These are phyloP conservation scores for Talaromyces sp. DNA, from an alignment of 2,329 filamentous ascomycete genomes.

Conservation along the genomic window DNA sequence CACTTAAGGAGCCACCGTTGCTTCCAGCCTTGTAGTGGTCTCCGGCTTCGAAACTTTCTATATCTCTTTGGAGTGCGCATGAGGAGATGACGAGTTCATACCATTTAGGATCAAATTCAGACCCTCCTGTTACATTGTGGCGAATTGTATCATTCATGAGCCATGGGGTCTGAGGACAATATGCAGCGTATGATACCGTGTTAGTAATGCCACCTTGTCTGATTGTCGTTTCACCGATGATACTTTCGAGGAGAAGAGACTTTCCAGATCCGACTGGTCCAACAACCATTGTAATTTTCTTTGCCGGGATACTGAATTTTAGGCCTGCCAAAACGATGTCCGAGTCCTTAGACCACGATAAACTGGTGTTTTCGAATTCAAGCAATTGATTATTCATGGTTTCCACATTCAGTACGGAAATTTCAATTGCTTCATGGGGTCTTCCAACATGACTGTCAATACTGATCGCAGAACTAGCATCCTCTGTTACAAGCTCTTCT, in stretches of 20 bases:
- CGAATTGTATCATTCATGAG: slow-evolving; percentile 31
- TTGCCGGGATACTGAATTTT: slow-evolving; percentile 39
- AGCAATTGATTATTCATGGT: slow-evolving; percentile 11
- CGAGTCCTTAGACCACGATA: slow-evolving; percentile 22
- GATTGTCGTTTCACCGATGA: slow-evolving; percentile 43
- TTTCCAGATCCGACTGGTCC: slow-evolving; percentile 54
- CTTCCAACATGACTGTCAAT: background rate
- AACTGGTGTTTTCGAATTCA: slow-evolving; percentile 33
- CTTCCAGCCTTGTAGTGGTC: slow-evolving; percentile 68
- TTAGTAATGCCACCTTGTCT: background rate
- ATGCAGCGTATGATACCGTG: slow-evolving; percentile 25
- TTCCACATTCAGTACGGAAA: background rate
- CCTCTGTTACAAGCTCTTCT: slow-evolving; percentile 7
- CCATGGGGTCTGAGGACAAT: slow-evolving; percentile 37
- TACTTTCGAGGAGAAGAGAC: slow-evolving; percentile 48
- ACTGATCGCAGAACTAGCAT: background rate
- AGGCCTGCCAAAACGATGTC: slow-evolving; percentile 39
- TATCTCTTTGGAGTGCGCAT: slow-evolving; percentile 29
- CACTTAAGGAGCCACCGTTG: slow-evolving; percentile 68
- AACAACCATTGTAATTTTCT: slow-evolving; percentile 48
- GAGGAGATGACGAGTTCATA: slow-evolving; percentile 28
- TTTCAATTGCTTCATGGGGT: slow-evolving; percentile 1
- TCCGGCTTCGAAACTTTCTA: slow-evolving; percentile 46
- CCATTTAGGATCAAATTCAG: slow-evolving; percentile 29
- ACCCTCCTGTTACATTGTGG: slow-evolving; percentile 29